Conservation (phyloP, 2,329 filamentous ascomycete species). For the Dactylonectria estremocensis region DNA sequence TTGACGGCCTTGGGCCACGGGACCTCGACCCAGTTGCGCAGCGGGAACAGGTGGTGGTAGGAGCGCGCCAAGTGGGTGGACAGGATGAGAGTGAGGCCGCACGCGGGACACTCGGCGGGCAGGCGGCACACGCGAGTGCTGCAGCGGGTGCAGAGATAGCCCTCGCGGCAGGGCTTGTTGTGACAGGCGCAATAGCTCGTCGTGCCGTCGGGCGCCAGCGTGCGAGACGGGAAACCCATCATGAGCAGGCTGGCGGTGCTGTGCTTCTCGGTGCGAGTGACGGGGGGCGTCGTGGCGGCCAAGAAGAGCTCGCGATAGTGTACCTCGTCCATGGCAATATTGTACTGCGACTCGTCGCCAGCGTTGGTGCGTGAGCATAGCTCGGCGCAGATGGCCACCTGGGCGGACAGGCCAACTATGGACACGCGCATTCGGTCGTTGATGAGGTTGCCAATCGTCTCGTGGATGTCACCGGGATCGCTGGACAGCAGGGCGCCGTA, state of each 20-base stretch:
- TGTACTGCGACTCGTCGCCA: conserved; percentile 83
- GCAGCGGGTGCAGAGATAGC: conserved; percentile 93
- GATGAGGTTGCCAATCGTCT: conserved; percentile 85
- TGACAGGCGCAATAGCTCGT: conserved; percentile 92
- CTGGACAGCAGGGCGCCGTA: conserved; percentile 92
- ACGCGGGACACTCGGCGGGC: conserved; percentile 91
- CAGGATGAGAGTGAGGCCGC: conserved; percentile 91
- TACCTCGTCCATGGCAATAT: conserved; percentile 81
- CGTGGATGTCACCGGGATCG: conserved; percentile 95
- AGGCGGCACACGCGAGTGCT: conserved; percentile 89
- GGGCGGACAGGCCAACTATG: conserved; percentile 90
- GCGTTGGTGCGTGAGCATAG: conserved; percentile 90
- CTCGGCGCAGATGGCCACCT: conserved; percentile 93
- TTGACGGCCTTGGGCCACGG: conserved; percentile 80
- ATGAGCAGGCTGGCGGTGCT: conserved; percentile 81
- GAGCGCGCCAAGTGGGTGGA: conserved; percentile 94
- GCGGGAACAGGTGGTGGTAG: conserved; percentile 92
- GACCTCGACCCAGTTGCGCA: conserved; percentile 93
- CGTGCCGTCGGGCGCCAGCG: conserved; percentile 76
- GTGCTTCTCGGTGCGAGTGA: conserved; percentile 77
- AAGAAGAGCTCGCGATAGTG: conserved; percentile 94
- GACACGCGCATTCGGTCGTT: conserved; percentile 88
- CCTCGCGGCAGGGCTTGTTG: conserved; percentile 83
- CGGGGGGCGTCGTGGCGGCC: conserved; percentile 89
- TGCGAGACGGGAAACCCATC: conserved; percentile 97